Evolutionary conservation across 352 stramenopile species (phyloP).

Genomic region (Globisporangium cederbergense): DNA sequence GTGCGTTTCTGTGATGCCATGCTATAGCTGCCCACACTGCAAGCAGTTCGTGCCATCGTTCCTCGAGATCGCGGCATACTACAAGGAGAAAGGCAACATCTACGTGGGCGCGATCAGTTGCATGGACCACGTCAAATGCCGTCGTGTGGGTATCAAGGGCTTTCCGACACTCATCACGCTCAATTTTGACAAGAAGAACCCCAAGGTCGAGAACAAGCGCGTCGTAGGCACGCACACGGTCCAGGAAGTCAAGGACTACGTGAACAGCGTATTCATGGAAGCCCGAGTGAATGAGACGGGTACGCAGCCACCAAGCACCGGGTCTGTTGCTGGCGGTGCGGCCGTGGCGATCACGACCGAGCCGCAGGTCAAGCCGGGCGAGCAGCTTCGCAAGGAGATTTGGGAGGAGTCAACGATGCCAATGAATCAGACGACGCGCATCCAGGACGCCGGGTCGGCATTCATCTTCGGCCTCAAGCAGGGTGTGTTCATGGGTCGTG

Average conservation of each 20-base stretch:
- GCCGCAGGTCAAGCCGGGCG: constrained; percentile 23
- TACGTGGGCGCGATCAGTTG: constrained; percentile 78
- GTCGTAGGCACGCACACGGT: constrained; percentile 79
- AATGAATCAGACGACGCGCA: constrained; percentile 71
- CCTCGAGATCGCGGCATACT: constrained; percentile 62
- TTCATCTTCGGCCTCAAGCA: constrained; percentile 82
- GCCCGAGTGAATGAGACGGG: constrained; percentile 70
- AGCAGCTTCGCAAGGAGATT: constrained; percentile 39
- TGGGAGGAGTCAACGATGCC: constrained; percentile 77
- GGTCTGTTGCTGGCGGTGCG: too few species aligned
- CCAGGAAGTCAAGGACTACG: constrained; percentile 73
- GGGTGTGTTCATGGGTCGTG: constrained; percentile 69
- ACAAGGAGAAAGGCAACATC: constrained; percentile 62
- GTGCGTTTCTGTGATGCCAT: constrained; percentile 16
- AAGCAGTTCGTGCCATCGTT: constrained; percentile 73
- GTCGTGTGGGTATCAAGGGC: constrained; percentile 69
- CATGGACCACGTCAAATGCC: constrained; percentile 86
- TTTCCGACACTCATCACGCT: constrained; percentile 78
- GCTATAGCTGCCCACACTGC: constrained; percentile 68
- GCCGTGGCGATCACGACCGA: background rate
- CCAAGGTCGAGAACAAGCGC: constrained; percentile 59
- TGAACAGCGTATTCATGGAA: constrained; percentile 55
- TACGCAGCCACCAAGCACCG: constrained; percentile 34
- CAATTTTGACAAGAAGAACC: constrained; percentile 75
- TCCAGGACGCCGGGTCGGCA: constrained; percentile 71